phyloP scores from a whole-genome alignment of 352 stramenopile species.

The Phytophthora brassicae region DNA sequence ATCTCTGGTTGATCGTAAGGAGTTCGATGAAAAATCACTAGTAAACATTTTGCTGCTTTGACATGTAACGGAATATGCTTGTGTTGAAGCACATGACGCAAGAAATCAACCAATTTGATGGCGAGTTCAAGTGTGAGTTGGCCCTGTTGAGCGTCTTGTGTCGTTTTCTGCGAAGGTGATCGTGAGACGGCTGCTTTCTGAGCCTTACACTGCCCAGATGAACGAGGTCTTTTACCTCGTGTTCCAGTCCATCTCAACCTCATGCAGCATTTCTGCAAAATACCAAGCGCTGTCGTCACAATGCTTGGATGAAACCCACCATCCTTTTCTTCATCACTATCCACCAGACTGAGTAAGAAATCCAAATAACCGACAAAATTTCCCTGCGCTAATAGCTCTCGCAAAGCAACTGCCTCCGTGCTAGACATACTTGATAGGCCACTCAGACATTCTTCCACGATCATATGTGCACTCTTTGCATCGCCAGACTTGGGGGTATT shows the following conservation, averaged over 20 bases:
- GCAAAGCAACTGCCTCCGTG: conserved; percentile 53
- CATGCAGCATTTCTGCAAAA: conserved; percentile 76
- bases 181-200: conserved; percentile 7
- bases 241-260: conserved; percentile 61
- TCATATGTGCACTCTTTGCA: conserved; percentile 51
- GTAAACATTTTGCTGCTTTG: conserved; percentile 68
- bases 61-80: conserved; percentile 62
- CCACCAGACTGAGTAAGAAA: conserved; percentile 49
- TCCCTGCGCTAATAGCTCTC: conserved; percentile 42
- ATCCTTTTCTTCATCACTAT: conserved; percentile 28
- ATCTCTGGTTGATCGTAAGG: conserved; percentile 33
- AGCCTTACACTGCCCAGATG: background rate
- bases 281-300: conserved; percentile 55
- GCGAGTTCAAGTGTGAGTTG: conserved; percentile 47
- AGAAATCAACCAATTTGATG: conserved; percentile 43
- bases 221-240: conserved; percentile 7
- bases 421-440: conserved; percentile 69
- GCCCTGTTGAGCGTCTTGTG: conserved; percentile 21
- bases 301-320: conserved; percentile 63
- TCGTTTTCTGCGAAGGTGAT: conserved; percentile 18
- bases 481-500: conserved; percentile 2
- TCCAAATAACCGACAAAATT: conserved; percentile 57
- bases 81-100: conserved; percentile 55
- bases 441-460: conserved; percentile 82
- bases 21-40: conserved; percentile 56